These are phyloP conservation scores for Deinandra increscens DNA, from an alignment of 129 eudicot genomes.

Conservation along the genomic window DNA sequence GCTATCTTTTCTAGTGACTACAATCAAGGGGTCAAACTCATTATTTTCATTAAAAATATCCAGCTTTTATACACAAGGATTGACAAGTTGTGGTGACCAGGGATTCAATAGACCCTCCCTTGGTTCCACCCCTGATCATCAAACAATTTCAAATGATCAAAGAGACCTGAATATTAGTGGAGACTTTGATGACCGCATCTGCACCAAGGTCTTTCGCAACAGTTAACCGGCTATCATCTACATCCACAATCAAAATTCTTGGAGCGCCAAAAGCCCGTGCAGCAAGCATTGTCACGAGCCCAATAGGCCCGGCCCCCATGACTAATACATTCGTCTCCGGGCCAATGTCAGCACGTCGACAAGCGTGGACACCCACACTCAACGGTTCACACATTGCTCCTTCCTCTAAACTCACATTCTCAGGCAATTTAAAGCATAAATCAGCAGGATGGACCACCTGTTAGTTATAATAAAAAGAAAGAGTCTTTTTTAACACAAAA, in stretches of 20 bases:
- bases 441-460: slow-evolving; percentile 75
- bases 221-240: slow-evolving; percentile 52
- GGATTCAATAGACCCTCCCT: no score
- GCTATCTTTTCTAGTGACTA: no score
- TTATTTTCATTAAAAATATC: no score
- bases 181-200: slow-evolving; percentile 55
- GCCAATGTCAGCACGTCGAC: slow-evolving; percentile 64
- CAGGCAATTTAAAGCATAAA: slow-evolving; percentile 65
- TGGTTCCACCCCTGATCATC: not conserved
- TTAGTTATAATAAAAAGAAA: not conserved
- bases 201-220: slow-evolving; percentile 75
- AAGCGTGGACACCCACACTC: slow-evolving; percentile 72
- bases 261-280: slow-evolving; percentile 83
- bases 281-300: slow-evolving; percentile 61
- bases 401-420: slow-evolving; percentile 65
- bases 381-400: slow-evolving; percentile 84
- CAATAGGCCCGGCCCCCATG: slow-evolving; percentile 75
- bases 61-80: no score
- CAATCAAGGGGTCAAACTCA: no score
- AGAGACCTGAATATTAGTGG: slow-evolving; percentile 53
- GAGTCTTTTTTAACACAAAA: not conserved
- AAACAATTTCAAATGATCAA: not conserved
- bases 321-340: slow-evolving; percentile 62
- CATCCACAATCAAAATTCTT: slow-evolving; percentile 57
- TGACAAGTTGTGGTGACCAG: no score